These are phyloP conservation scores for Stipa capillata DNA, from an alignment of 176 grass and related monocot genomes.

Conservation along the genomic window DNA sequence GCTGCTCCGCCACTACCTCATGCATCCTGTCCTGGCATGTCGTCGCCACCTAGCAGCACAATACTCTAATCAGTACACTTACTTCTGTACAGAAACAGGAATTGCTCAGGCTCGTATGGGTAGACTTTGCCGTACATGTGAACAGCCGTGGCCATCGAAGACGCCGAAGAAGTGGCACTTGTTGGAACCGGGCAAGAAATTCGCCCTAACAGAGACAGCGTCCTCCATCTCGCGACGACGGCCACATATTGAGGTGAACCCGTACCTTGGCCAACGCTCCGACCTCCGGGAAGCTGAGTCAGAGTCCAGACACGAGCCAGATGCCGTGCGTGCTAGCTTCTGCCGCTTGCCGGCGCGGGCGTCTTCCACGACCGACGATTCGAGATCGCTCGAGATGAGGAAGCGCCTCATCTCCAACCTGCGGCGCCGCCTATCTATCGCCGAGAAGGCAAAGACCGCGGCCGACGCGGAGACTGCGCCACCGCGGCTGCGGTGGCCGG, in stretches of 20 bases:
- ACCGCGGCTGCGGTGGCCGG: slow-evolving; percentile 20
- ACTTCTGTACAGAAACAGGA: neutral
- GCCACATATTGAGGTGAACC: slow-evolving; percentile 54
- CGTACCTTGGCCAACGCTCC: slow-evolving; percentile 36
- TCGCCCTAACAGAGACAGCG: slow-evolving; percentile 54
- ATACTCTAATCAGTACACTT: neutral
- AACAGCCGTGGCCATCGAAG: slow-evolving; percentile 94
- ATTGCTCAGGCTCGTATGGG: neutral
- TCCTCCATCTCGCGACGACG: slow-evolving; percentile 91
- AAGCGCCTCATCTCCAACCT: slow-evolving; percentile 36
- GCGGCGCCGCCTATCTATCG: slow-evolving; percentile 36
- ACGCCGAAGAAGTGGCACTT: slow-evolving; percentile 82
- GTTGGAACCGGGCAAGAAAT: slow-evolving; percentile 31
- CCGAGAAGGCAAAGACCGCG: slow-evolving; percentile 29
- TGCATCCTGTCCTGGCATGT: slow-evolving; percentile 70
- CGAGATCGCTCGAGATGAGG: slow-evolving; percentile 26
- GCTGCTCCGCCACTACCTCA: slow-evolving; percentile 58
- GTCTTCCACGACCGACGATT: slow-evolving; percentile 19
- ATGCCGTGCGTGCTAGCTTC: slow-evolving; percentile 17
- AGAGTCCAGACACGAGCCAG: neutral
- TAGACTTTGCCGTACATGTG: slow-evolving; percentile 36
- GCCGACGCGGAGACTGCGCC: neutral
- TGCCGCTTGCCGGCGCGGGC: slow-evolving; percentile 14
- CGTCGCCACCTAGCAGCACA: slow-evolving; percentile 49
- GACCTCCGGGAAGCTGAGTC: neutral